Percentiles rank a stretch among this genome's conserved stretches.
These are phyloP conservation scores for Arabis alpina DNA, from an alignment of 345 rosid species.

Conservation along the genomic window DNA sequence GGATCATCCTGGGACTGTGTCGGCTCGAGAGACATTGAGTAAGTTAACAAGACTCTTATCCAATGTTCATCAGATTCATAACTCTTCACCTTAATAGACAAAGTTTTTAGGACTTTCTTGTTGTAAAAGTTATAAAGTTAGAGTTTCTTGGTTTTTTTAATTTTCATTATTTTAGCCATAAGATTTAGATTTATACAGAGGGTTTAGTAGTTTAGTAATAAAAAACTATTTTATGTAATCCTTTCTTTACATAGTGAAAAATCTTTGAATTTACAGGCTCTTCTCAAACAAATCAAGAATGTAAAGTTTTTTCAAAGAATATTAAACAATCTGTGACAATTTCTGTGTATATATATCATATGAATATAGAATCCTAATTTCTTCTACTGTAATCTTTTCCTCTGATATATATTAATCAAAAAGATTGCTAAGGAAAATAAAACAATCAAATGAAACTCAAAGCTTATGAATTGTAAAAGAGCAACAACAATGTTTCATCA, in stretches of 20 bases:
- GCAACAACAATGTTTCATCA: slow-evolving; percentile 26
- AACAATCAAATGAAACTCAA: slow-evolving; percentile 12
- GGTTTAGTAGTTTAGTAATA: slow-evolving; percentile 43
- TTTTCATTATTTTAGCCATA: slow-evolving; percentile 29
- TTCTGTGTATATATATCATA: slow-evolving; percentile 1
- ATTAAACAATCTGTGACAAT: slow-evolving; percentile 20
- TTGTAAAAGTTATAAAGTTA: slow-evolving; percentile 45
- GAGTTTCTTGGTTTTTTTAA: slow-evolving; percentile 24
- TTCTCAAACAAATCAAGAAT: slow-evolving; percentile 9
- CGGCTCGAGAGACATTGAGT: slow-evolving; percentile 82
- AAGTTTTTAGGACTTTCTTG: slow-evolving; percentile 32
- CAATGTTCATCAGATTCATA: slow-evolving; percentile 62
- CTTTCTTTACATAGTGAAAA: slow-evolving; percentile 26
- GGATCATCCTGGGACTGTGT: slow-evolving; percentile 78
- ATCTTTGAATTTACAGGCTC: slow-evolving; percentile 13
- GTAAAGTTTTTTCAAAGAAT: neutral
- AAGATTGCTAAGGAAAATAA: slow-evolving; percentile 7
- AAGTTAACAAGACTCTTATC: slow-evolving; percentile 84
- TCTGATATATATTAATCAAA: slow-evolving; percentile 20
- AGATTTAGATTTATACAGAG: slow-evolving; percentile 44
- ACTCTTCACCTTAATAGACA: slow-evolving; percentile 52
- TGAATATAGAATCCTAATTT: neutral
- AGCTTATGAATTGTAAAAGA: slow-evolving; percentile 18
- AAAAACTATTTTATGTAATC: slow-evolving; percentile 23
- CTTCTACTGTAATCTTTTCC: neutral